Evolutionary conservation across 2,329 filamentous ascomycete species (phyloP), one percentile per base, ranked within the genome.

Genomic region (Colletotrichum sp.): DNA sequence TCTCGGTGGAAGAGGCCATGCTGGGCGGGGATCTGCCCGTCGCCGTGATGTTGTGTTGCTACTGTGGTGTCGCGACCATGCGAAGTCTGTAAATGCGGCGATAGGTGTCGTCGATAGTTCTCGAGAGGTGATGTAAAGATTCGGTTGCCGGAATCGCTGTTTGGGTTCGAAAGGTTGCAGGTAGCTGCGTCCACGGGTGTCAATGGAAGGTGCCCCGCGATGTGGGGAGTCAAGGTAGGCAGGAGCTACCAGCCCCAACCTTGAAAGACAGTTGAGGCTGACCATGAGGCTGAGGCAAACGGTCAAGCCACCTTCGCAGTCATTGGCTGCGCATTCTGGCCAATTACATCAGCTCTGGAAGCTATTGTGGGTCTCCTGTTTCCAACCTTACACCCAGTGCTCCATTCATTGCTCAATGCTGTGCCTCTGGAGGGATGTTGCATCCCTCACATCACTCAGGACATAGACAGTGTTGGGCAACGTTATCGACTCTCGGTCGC

Each of bases 1-100:
- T 93, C 79, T 78, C 70, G 75, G 76, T 78, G 76, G 83, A 78
- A 76, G 87, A 84, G 73, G 88, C 87, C 90, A 93, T 93, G 69
- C 64, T 85, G 80, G 69, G 69, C 77, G 73, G 63, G 69, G 52
- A 59, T 75, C 24, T 71, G 75, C 71, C 74, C 65, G 71, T 74
- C 34, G 57, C 74, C 64, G 57, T 30, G 63, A 39, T 21, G 9
- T 74, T 21, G 60, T 16, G 70, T 15, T n/a, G 21, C n/a, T 69
- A 74, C 2, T 8, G 13, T 16, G 24, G 18, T 34, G 18, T 13
- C 15, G 32, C 55, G n/a, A 72, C 39, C 73, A 76, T 72, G 63
- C n/a, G 30, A 60, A n/a, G n/a, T 21, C 24, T 66, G 21, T 3
- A 15, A 66, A 52, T 26, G 24, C 5, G 2, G 34, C 7, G 32